phyloP scores from a whole-genome alignment of 2,329 filamentous ascomycete species.

The Xylaria sp. region DNA sequence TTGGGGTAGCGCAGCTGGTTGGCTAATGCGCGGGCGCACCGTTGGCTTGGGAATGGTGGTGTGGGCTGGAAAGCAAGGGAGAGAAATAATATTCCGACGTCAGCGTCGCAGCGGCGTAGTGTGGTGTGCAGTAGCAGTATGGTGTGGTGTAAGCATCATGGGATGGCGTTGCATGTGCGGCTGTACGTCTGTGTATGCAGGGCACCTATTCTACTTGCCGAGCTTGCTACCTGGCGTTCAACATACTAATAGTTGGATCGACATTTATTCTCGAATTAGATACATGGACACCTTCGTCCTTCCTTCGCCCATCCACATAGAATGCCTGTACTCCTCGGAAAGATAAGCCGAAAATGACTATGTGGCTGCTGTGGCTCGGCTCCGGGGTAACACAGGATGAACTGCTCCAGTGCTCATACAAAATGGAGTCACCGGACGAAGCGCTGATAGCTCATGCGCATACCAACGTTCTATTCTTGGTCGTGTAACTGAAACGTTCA shows the following conservation, averaged over 20 bases:
- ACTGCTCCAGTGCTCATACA: background rate
- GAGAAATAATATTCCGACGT: constrained; percentile 23
- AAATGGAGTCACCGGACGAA: constrained; percentile 17
- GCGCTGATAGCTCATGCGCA: background rate
- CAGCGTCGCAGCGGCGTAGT: constrained; percentile 21
- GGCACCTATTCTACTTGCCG: constrained; percentile 27
- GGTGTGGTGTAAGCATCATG: background rate
- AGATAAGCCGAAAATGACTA: background rate
- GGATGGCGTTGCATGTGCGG: constrained; percentile 25
- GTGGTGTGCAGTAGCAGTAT: background rate
- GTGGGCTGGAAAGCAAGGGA: constrained; percentile 19
- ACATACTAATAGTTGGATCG: background rate
- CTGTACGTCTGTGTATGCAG: constrained; percentile 17
- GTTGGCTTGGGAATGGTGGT: constrained; percentile 14
- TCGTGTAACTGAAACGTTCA: constrained; percentile 12
- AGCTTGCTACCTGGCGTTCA: constrained; percentile 1
- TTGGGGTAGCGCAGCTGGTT: background rate
- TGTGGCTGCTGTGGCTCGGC: background rate
- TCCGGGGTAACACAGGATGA: constrained; percentile 11
- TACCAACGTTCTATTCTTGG: constrained; percentile 13
- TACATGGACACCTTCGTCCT: background rate
- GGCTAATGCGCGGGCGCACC: constrained; percentile 28
- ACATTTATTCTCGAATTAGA: constrained; percentile 28
- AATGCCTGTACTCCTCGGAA: constrained; percentile 3
- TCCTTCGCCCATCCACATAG: background rate